phyloP scores from a whole-genome alignment of 805 yeast species.

The Ogataea angusta region DNA sequence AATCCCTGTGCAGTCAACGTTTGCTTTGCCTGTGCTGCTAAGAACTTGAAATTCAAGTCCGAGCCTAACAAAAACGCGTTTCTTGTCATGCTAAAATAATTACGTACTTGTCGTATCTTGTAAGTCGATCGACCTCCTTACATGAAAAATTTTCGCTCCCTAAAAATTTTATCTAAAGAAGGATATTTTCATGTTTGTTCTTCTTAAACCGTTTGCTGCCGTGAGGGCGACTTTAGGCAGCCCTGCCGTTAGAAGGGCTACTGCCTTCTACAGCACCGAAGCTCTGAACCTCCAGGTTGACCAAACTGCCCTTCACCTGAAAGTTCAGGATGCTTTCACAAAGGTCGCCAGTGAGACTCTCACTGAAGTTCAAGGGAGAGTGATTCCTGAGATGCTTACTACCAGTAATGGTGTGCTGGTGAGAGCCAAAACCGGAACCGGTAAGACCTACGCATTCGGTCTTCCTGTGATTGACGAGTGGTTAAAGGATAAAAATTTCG shows the following conservation, averaged over 20 bases:
- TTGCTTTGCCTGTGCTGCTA: constrained; percentile 20
- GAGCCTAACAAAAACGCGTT: constrained; percentile 19
- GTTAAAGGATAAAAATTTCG: constrained; percentile 22
- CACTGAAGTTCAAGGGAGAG: constrained; percentile 66
- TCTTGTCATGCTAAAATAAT: constrained; percentile 8
- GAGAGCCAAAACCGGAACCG: constrained; percentile 94
- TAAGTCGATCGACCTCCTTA: not conserved
- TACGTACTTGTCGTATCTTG: not conserved
- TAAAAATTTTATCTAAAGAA: not conserved
- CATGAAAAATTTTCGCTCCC: constrained; percentile 1
- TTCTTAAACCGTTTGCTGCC: not conserved
- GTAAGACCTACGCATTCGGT: constrained; percentile 87
- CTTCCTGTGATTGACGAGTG: constrained; percentile 69
- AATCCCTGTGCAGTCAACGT: constrained; percentile 2
- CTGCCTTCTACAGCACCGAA: constrained; percentile 4
- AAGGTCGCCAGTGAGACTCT: constrained; percentile 43
- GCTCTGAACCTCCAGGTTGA: not conserved
- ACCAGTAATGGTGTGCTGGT: constrained; percentile 68
- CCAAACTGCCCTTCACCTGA: not conserved
- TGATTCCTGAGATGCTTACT: constrained; percentile 53
- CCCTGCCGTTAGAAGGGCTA: not conserved
- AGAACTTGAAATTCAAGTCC: constrained; percentile 18
- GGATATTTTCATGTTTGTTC: not conserved
- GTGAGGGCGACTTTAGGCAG: not conserved
- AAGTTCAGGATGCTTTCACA: constrained; percentile 31